Evolutionary conservation across 75 land plant genomes (phyloP).

Genomic region (Sequoia sempervirens): DNA sequence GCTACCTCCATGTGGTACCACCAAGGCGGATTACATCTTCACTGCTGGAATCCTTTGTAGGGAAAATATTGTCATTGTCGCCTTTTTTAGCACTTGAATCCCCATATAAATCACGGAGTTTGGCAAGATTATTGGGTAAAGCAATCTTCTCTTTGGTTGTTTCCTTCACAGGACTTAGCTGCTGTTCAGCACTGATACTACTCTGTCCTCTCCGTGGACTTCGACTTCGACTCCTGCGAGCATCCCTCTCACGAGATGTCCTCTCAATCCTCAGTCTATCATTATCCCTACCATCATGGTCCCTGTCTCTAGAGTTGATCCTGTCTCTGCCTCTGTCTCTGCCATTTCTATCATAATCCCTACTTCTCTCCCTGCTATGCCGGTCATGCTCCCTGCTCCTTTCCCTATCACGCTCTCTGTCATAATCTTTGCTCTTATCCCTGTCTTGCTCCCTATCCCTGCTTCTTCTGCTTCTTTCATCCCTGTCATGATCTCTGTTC

Average conservation of each 20-base stretch:
- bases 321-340: slow-evolving; percentile 34
- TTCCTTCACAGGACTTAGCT: slow-evolving; percentile 36
- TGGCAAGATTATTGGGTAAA: slow-evolving; percentile 56
- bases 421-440: slow-evolving; percentile 17
- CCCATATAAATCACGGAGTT: slow-evolving; percentile 90
- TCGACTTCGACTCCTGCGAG: slow-evolving; percentile 51
- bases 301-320: slow-evolving; percentile 19
- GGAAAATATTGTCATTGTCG: slow-evolving; percentile 15
- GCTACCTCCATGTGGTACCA: slow-evolving; percentile 78
- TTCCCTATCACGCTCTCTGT: slow-evolving; percentile 26
- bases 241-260: slow-evolving; percentile 37
- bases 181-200: slow-evolving; percentile 11
- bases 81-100: slow-evolving; percentile 45
- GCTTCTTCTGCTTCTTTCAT: slow-evolving; percentile 18
- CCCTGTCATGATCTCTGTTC: slow-evolving; percentile 21
- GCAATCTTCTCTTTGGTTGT: slow-evolving; percentile 29
- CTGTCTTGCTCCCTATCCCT: slow-evolving; percentile 23
- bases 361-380: slow-evolving; percentile 37
- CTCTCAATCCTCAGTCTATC: slow-evolving; percentile 34
- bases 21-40: slow-evolving; percentile 97
- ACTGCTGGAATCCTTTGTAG: slow-evolving; percentile 36
- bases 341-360: slow-evolving; percentile 36
- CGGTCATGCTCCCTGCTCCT: slow-evolving; percentile 28
- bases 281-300: slow-evolving; percentile 4
- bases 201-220: slow-evolving; percentile 25